A percentile compares a stretch with the other conserved stretches of the same genome.
Conservation (phyloP, 768 basidiomycete genomes). For the Psilocybe cubensis region DNA sequence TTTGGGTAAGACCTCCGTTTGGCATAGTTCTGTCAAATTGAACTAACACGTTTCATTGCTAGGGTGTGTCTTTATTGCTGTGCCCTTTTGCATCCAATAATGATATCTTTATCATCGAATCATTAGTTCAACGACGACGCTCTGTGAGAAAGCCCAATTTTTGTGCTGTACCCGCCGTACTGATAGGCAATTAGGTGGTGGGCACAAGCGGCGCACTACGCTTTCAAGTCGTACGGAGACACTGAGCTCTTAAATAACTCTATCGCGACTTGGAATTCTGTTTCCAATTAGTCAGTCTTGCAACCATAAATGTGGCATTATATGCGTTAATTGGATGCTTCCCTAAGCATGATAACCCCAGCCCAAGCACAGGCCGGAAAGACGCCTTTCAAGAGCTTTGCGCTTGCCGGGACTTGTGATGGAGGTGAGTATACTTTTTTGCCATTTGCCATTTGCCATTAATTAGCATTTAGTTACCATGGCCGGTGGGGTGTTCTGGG, state of each 20-base stretch:
- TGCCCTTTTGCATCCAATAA: not conserved
- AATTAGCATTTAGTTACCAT: conserved; percentile 38
- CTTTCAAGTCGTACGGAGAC: conserved; percentile 51
- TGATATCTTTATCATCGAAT: not conserved
- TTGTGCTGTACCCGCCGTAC: not conserved
- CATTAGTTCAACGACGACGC: conserved; percentile 52
- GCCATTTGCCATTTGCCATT: not conserved
- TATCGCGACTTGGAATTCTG: conserved; percentile 50
- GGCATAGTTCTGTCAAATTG: conserved; percentile 16
- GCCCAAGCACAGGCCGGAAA: conserved; percentile 39
- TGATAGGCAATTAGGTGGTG: conserved; percentile 42
- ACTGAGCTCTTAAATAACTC: conserved; percentile 44
- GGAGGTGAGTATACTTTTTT: conserved; percentile 36
- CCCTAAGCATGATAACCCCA: conserved; percentile 43
- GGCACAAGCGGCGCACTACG: conserved; percentile 55
- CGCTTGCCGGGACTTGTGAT: conserved; percentile 44
- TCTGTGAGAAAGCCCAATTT: conserved; percentile 29
- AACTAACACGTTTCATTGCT: conserved; percentile 6
- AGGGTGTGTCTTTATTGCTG: not conserved
- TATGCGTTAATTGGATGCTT: not conserved
- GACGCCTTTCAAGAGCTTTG: conserved; percentile 44
- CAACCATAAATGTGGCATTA: not conserved
- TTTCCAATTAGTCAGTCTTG: conserved; percentile 45
- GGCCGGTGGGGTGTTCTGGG: conserved; percentile 63
- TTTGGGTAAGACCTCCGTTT: conserved; percentile 33